These are phyloP conservation scores for Solanum pinnatisectum DNA, from an alignment of 257 asterid genomes.

Conservation along the genomic window DNA sequence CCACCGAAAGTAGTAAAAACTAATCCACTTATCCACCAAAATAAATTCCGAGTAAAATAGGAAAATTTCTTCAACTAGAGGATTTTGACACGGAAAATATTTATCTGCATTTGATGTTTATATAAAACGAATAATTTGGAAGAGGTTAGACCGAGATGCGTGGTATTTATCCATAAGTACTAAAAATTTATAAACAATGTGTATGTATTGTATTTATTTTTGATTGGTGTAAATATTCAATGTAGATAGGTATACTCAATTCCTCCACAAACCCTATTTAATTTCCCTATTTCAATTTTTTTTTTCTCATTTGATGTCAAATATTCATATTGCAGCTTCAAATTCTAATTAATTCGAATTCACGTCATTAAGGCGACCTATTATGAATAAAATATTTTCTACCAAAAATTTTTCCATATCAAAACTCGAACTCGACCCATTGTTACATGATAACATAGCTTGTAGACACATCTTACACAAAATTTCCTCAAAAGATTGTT, in stretches of 20 bases:
- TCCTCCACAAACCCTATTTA: not conserved
- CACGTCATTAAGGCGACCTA: rapidly evolving
- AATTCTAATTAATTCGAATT: not conserved
- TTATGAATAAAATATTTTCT: not conserved
- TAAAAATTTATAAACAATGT: not conserved
- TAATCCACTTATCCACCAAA: not conserved
- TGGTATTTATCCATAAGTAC: not conserved
- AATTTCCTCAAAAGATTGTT: not conserved
- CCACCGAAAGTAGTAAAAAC: not conserved
- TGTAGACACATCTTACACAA: not conserved
- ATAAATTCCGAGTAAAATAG: not conserved
- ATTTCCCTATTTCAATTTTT: too few relatives aligned
- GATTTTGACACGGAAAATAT: not conserved
- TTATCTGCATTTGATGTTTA: not conserved
- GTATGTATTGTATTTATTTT: not conserved
- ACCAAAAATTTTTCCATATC: rapidly evolving
- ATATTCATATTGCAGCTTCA: not conserved
- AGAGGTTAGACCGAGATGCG: not conserved
- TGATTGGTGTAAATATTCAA: not conserved
- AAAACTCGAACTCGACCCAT: not conserved
- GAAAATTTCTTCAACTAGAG: not conserved
- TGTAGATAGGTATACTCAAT: not conserved
- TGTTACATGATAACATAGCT: not conserved
- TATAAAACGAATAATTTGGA: not conserved
- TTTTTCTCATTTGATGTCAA: too few relatives aligned